phyloP scores from a whole-genome alignment of 2,329 filamentous ascomycete species.

The Penicillium sp. region DNA sequence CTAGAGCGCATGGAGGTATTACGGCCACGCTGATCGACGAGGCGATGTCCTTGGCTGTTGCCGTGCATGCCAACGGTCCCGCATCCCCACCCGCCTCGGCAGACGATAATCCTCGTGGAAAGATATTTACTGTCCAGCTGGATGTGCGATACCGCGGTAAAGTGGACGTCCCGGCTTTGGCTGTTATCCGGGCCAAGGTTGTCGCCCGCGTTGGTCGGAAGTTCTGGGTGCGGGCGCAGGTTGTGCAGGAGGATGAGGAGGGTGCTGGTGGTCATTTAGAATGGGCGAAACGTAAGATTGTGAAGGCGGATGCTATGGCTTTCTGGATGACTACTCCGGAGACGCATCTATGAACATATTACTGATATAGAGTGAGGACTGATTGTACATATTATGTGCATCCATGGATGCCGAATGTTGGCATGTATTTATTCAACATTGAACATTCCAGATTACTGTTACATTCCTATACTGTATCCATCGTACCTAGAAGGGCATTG shows the following conservation, averaged over 20 bases:
- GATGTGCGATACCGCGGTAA: constrained; percentile 43
- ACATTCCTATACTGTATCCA: too few species aligned
- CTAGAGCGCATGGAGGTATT: constrained; percentile 42
- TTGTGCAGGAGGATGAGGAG: constrained; percentile 38
- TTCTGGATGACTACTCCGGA: constrained; percentile 40
- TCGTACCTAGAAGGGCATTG: too few species aligned
- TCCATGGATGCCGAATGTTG: not conserved
- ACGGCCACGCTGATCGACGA: constrained; percentile 46
- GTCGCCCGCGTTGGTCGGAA: constrained; percentile 40
- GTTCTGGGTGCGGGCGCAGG: constrained; percentile 42
- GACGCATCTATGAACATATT: constrained; percentile 26
- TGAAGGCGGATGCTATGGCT: constrained; percentile 42
- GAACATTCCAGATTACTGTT: not conserved
- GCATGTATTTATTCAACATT: not conserved
- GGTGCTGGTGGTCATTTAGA: constrained; percentile 29
- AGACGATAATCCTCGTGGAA: constrained; percentile 27
- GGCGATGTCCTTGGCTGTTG: constrained; percentile 43
- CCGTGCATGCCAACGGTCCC: constrained; percentile 27
- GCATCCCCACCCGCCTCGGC: not conserved
- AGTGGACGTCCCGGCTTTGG: constrained; percentile 35
- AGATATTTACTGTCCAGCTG: constrained; percentile 41
- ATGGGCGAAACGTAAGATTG: constrained; percentile 32
- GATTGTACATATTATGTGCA: not conserved
- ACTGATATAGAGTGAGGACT: not conserved
- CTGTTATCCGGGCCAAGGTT: constrained; percentile 39